A percentile compares a stretch with the other conserved stretches of the same genome.
Evolutionary conservation across 1,139 yeast genomes (phyloP).

Genomic region (Saccharomyces hybrid): DNA sequence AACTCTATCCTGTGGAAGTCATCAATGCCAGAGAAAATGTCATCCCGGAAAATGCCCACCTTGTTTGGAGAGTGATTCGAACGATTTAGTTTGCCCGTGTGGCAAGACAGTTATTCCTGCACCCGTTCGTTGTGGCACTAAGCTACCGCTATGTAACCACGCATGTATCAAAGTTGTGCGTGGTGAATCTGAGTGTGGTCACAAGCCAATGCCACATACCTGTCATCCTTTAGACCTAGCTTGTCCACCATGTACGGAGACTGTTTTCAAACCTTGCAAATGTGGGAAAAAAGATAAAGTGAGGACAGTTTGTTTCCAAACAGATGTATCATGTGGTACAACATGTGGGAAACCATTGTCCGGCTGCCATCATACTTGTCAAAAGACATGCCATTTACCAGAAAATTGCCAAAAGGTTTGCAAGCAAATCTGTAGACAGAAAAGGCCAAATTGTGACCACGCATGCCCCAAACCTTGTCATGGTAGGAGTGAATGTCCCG

Average conservation of each 20-base stretch:
- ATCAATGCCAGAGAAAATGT: slow-evolving; percentile 66
- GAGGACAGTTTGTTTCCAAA: slow-evolving; percentile 64
- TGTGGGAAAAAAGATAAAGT: slow-evolving; percentile 56
- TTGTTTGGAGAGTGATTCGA: slow-evolving; percentile 75
- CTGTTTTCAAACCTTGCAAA: slow-evolving; percentile 57
- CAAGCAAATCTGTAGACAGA: slow-evolving; percentile 47
- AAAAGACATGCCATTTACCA: slow-evolving; percentile 41
- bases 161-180: slow-evolving; percentile 50
- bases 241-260: slow-evolving; percentile 74
- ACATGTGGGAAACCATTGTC: slow-evolving; percentile 49
- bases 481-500: slow-evolving; percentile 46
- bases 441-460: slow-evolving; percentile 53
- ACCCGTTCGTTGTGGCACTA: slow-evolving; percentile 85
- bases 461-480: slow-evolving; percentile 61
- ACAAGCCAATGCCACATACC: slow-evolving; percentile 58
- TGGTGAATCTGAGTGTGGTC: slow-evolving; percentile 58
- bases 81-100: slow-evolving; percentile 77
- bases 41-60: slow-evolving; percentile 81
- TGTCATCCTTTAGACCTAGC: slow-evolving; percentile 59
- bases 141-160: slow-evolving; percentile 55
- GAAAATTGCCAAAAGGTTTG: slow-evolving; percentile 41
- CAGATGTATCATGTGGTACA: slow-evolving; percentile 63
- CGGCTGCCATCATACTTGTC: slow-evolving; percentile 66
- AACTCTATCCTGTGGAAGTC: slow-evolving; percentile 62
- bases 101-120: slow-evolving; percentile 75